Base-by-base conservation (phyloP, 208 protist genomes). In the Balamuthia mandrillaris region DNA sequence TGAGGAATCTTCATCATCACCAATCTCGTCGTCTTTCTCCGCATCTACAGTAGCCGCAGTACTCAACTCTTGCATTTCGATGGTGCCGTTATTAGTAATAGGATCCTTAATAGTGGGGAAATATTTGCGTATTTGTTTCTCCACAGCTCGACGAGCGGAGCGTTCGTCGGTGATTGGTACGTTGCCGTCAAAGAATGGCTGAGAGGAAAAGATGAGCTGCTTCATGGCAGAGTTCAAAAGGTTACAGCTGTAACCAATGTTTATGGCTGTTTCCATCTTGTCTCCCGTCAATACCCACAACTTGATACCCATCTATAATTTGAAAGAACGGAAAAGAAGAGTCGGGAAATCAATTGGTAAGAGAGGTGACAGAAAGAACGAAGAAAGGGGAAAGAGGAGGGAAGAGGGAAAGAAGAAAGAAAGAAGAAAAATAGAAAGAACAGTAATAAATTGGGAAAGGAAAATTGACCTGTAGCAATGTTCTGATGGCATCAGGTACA, bases 271-370 rank as follows among this genome's bases (percentile, higher is more conserved):
- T 84, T 98, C 97, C 61, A 95, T 93, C 91, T 98, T 99, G 91
- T 99, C 97, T 52, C 97, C 97, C 7, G 97, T 99, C 21, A 98
- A 91, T 90, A 99, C 97, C 97, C 97, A 98, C 18, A 98, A 74
- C 3, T 96, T 91, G 37, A 98, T 96, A 1, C 96, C 96, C 2
- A 97, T 97, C 44, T 92, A 87, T 9, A 93, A 66, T 52, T 97
- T 95, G n/a, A 96, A 91, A 14, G 9, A 72, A 12, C 12, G 5
- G 37, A 33, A 9, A 39, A n/a, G 29, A 65, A n/a, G 29, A 9
- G 29, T 31, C 29, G 56, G 29, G 56, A 10, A 6, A 33, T 70
- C 2, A 39, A 42, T 24, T 18, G 1, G 39, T 37, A 35, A 18
- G 47, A 18, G 47, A n/a, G 47, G 14, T 54, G n/a, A 74, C 29